phyloP scores from a whole-genome alignment of 2,329 filamentous ascomycete species.

The Dothidotthia symphoricarpi region DNA sequence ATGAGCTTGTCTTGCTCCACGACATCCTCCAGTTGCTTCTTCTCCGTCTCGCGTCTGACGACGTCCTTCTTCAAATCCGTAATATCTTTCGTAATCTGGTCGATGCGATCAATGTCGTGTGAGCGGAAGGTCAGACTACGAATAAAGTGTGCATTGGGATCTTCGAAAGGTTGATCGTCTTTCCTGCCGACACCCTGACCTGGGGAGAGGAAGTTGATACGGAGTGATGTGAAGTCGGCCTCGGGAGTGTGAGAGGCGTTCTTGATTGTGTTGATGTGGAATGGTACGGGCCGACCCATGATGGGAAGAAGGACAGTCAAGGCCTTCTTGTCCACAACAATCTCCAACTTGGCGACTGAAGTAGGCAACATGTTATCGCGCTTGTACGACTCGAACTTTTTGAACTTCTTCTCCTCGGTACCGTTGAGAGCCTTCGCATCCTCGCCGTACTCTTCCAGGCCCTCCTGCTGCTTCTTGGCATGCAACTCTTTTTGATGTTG shows the following conservation, averaged over 20 bases:
- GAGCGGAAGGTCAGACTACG: slow-evolving; percentile 94
- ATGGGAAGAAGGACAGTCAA: slow-evolving; percentile 89
- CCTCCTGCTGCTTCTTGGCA: slow-evolving; percentile 83
- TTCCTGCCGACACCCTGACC: slow-evolving; percentile 96
- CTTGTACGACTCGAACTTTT: slow-evolving; percentile 98
- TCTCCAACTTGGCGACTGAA: slow-evolving; percentile 78
- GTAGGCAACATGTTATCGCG: slow-evolving; percentile 89
- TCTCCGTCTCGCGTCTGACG: slow-evolving; percentile 90
- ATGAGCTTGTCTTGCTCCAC: slow-evolving; percentile 97
- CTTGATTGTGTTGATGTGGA: slow-evolving; percentile 98
- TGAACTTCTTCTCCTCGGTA: slow-evolving; percentile 95
- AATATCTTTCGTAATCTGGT: slow-evolving; percentile 88
- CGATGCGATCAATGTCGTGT: slow-evolving; percentile 81
- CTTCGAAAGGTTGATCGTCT: slow-evolving; percentile 97
- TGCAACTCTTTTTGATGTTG: slow-evolving; percentile 92
- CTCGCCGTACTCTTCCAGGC: slow-evolving; percentile 80
- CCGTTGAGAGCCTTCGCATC: slow-evolving; percentile 83
- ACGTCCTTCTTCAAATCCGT: slow-evolving; percentile 94
- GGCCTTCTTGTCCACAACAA: slow-evolving; percentile 89
- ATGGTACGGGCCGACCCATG: slow-evolving; percentile 95
- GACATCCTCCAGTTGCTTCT: slow-evolving; percentile 99
- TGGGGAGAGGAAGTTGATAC: slow-evolving; percentile 96
- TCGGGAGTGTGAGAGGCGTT: slow-evolving; percentile 98
- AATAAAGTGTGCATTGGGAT: slow-evolving; percentile 92
- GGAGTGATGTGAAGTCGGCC: slow-evolving; percentile 86